Conservation (phyloP, 2,329 filamentous ascomycete species). For the Claviceps arundinis region DNA sequence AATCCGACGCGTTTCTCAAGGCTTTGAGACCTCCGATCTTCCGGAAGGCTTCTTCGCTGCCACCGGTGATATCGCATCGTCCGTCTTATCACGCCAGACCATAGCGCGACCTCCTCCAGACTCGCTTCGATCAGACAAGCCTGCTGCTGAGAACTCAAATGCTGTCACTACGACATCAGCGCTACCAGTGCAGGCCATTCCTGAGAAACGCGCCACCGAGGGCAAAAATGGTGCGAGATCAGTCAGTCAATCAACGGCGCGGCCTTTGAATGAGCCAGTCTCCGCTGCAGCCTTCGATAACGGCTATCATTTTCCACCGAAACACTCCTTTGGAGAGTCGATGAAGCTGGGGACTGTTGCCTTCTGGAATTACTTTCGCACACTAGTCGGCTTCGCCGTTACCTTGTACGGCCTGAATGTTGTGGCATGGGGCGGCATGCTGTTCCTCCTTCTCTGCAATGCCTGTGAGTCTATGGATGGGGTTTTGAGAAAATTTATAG, state of each 20-base stretch:
- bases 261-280: slow-evolving; percentile 12
- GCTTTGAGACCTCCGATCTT: slow-evolving; percentile 32
- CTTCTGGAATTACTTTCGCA: slow-evolving; percentile 62
- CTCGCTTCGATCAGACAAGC: slow-evolving; percentile 9
- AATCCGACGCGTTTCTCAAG: slow-evolving; percentile 20
- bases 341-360: slow-evolving; percentile 42
- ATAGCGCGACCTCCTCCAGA: slow-evolving; percentile 8
- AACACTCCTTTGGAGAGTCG: slow-evolving; percentile 45
- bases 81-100: slow-evolving; percentile 18
- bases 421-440: slow-evolving; percentile 82
- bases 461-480: slow-evolving; percentile 24
- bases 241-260: slow-evolving; percentile 10
- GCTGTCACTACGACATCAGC: neutral
- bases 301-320: slow-evolving; percentile 52
- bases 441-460: slow-evolving; percentile 73
- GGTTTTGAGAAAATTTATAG: neutral
- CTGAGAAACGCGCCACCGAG: slow-evolving; percentile 1
- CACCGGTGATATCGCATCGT: slow-evolving; percentile 31
- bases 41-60: slow-evolving; percentile 35
- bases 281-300: slow-evolving; percentile 38
- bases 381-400: slow-evolving; percentile 62
- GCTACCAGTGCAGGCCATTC: neutral
- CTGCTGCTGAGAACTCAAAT: neutral
- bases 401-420: slow-evolving; percentile 72
- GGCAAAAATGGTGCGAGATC: slow-evolving; percentile 7